Evolutionary conservation across 805 yeast species (phyloP).

Genomic region (Candida ascalaphidarum): DNA sequence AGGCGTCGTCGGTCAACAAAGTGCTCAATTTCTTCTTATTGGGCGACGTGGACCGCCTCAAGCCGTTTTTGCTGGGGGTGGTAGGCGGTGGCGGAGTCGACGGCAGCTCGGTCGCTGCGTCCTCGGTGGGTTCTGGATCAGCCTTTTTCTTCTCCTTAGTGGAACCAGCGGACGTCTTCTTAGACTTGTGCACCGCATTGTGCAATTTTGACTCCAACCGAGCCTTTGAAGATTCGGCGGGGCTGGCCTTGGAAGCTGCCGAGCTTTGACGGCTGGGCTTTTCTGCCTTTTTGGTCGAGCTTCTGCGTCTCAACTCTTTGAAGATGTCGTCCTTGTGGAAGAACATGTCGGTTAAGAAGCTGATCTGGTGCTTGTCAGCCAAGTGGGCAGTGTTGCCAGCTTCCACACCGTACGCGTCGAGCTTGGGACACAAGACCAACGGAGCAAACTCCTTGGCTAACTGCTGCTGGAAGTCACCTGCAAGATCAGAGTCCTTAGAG

Average conservation of each 20-base stretch:
- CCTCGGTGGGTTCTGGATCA: too few relatives aligned
- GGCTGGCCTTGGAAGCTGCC: not conserved
- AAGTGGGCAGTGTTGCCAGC: constrained; percentile 13
- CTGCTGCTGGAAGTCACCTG: constrained; percentile 30
- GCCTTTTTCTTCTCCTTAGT: too few relatives aligned
- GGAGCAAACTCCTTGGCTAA: constrained; percentile 62
- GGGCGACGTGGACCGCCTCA: constrained; percentile 31
- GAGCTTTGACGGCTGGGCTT: not conserved
- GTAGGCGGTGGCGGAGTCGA: constrained; percentile 11
- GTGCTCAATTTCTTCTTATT: constrained; percentile 24
- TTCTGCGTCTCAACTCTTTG: constrained; percentile 43
- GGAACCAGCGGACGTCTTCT: too few relatives aligned
- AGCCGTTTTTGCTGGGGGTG: constrained; percentile 7
- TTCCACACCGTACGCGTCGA: constrained; percentile 12
- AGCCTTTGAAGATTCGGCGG: constrained; percentile 13
- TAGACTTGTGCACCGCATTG: constrained; percentile 11
- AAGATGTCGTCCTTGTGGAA: constrained; percentile 55
- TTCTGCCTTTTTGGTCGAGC: constrained; percentile 10
- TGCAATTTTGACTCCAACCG: constrained; percentile 19
- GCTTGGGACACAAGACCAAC: constrained; percentile 48
- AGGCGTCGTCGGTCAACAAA: constrained; percentile 5
- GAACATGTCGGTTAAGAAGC: constrained; percentile 56
- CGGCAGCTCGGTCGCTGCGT: not conserved
- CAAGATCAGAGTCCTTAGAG: constrained; percentile 26
- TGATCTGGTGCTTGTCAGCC: constrained; percentile 50